Base-by-base conservation (phyloP, 495 filamentous ascomycete genomes). In the Podospora comata region DNA sequence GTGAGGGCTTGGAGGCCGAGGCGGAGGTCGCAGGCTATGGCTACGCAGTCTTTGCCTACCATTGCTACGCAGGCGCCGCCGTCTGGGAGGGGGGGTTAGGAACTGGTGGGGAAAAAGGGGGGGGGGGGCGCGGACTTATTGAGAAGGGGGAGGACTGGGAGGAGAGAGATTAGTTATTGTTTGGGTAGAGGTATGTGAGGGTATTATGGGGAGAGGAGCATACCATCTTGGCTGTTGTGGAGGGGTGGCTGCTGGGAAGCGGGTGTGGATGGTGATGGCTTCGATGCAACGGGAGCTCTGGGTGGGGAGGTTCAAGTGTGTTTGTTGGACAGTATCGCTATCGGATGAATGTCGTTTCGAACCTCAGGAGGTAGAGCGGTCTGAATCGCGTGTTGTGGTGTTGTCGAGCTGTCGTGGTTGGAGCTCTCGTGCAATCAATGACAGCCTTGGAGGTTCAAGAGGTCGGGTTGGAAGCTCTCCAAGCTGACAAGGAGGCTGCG, bases 11-110 rank as follows among this genome's bases (percentile, higher is more conserved):
- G 96, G 79, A 97, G 90, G 70, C 95, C 95, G 66, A 99, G 92
- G 65, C 95, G 94, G 70, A 99, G 93, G 81, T 99, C 95, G 84
- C 95, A 99, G 76, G 95, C 95, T 75, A 99, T 98, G 81, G 95
- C 95, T 56, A 99, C 95, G 80, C 95, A 99, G 89, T 97, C 92
- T 81, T 98, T 98, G 85, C 95, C 95, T 65, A 95, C 93, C 95
- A 98, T 99, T 78, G 92, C 94, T 74, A 97, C 92, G 83, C 91
- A 94, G 83, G 93, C 93, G 79, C 93, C 93, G 82, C 93, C 93
- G 87, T 97, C 93, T 97, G 76, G 23, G 28, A 26, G 56, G 32
- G 62, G 55, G 15, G 48, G 30, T 60, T 68, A 19, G 64, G 69
- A 66, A 55, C 64, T 19, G 65, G 57, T 11, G 57, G 53, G 19